These are phyloP conservation scores for Aureobasidium zeae DNA, from an alignment of 2,329 filamentous ascomycete genomes.

Conservation along the genomic window DNA sequence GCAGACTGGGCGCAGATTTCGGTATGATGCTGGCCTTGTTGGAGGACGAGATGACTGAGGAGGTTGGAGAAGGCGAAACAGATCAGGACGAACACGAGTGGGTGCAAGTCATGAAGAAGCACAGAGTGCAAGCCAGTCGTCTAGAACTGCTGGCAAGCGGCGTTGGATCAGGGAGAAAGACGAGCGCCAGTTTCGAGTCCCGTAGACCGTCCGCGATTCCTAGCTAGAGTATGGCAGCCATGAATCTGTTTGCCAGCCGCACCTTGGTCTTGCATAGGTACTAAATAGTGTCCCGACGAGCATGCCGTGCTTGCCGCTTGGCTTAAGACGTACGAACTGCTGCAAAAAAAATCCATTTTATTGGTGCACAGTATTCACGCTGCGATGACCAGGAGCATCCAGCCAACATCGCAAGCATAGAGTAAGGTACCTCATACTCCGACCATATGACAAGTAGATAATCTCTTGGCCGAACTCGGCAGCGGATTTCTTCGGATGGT, in stretches of 20 bases:
- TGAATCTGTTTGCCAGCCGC: not conserved
- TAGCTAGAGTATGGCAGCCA: slow-evolving; percentile 4
- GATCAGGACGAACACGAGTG: slow-evolving; percentile 55
- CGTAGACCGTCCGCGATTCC: slow-evolving; percentile 9
- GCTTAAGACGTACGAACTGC: not conserved
- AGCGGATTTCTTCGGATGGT: too few species aligned
- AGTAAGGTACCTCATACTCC: too few species aligned
- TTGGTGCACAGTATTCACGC: not conserved
- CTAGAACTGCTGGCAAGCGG: slow-evolving; percentile 49
- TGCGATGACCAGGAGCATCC: too few species aligned
- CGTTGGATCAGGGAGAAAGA: slow-evolving; percentile 29
- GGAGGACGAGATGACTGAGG: slow-evolving; percentile 37
- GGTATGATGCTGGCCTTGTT: slow-evolving; percentile 69
- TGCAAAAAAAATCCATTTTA: not conserved
- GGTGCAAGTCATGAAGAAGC: slow-evolving; percentile 82
- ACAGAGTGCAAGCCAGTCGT: slow-evolving; percentile 72
- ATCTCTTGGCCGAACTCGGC: too few species aligned
- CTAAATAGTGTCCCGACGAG: slow-evolving; percentile 1
- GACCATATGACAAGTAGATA: too few species aligned
- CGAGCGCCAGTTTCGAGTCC: slow-evolving; percentile 14
- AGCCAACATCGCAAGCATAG: too few species aligned
- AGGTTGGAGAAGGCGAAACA: slow-evolving; percentile 54
- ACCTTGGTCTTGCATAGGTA: slow-evolving; percentile 4
- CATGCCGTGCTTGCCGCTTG: slow-evolving; percentile 10
- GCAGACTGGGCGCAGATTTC: slow-evolving; percentile 85